Evolutionary conservation across 331 rosid species (phyloP), one percentile per base, ranked within the genome.

Genomic region (Acacia pycnantha): DNA sequence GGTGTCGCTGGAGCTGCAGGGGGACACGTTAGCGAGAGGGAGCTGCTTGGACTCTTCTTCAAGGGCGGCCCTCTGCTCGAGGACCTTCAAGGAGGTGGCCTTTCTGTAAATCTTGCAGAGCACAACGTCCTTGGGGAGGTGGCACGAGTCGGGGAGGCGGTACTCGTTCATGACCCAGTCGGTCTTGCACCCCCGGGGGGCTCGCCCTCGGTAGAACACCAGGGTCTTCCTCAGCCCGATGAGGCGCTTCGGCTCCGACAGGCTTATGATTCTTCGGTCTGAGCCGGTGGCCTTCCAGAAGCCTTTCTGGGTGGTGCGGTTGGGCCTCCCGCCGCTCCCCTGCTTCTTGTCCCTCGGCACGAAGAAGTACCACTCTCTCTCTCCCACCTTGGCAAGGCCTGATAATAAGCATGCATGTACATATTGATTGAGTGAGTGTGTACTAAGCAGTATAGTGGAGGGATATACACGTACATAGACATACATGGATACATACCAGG

Each of bases 131-230:
- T 93, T 93, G 0, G 89, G 91, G 70, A 90, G 70, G 19, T 77
- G 78, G 69, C 80, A 85, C 79, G 85, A 79, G 80, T 94, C 99
- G 5, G 98, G 98, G 66, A 96, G 83, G 73, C 98, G 99, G 80
- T 96, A 96, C 83, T 96, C 99, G 46, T 96, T 96, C 99, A 96
- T 96, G 74, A 96, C 93, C 99, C 99, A 96, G 67, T 96, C 99
- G 1, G 98, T 96, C 87, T 94, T 96, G 84, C 16, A 76, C 50
- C 99, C 98, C 21, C 93, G 78, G 1, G 98, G 97, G 1, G 99
- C 98, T 85, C 97, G 88, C 24, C 98, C 99, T 35, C 80, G 41
- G 69, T 96, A 96, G 89, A 96, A 96, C 65, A 96, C 99, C 27
- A 96, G 89, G 0, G 99, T 96, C 91, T 96, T 96, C 81, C 95